phyloP scores from a whole-genome alignment of 2,329 filamentous ascomycete genomes.

The Aspergillus caelatus region DNA sequence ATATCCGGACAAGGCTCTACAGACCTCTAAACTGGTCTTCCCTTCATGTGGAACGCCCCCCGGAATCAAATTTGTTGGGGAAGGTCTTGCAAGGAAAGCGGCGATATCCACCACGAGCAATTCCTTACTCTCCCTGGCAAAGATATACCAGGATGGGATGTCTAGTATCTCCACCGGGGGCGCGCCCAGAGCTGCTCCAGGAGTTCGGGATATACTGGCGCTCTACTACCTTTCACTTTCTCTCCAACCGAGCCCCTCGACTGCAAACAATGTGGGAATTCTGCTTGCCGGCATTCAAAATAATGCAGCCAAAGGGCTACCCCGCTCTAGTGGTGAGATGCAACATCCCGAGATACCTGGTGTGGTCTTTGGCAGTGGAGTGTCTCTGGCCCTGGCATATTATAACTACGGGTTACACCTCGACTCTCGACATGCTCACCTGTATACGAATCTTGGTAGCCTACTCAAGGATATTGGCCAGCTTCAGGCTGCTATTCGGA shows the following conservation, averaged over 20 bases:
- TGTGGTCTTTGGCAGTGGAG: slow-evolving; percentile 80
- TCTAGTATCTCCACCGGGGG: slow-evolving; percentile 67
- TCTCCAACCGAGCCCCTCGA: slow-evolving; percentile 92
- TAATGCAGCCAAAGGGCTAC: slow-evolving; percentile 45
- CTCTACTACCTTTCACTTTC: slow-evolving; percentile 95
- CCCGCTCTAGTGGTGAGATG: slow-evolving; percentile 40
- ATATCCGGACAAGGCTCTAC: slow-evolving; percentile 78
- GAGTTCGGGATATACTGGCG: slow-evolving; percentile 88
- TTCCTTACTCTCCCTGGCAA: slow-evolving; percentile 88
- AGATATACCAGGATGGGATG: slow-evolving; percentile 97
- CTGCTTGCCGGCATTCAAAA: slow-evolving; percentile 94
- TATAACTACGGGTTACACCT: slow-evolving; percentile 92
- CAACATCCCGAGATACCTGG: slow-evolving; percentile 67
- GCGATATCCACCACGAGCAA: slow-evolving; percentile 95
- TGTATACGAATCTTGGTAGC: slow-evolving; percentile 95
- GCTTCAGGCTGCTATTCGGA: slow-evolving; percentile 84
- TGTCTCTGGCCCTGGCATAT: slow-evolving; percentile 85
- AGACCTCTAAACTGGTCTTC: slow-evolving; percentile 83
- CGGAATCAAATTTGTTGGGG: slow-evolving; percentile 72
- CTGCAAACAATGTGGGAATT: slow-evolving; percentile 97
- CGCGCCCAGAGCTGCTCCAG: slow-evolving; percentile 64
- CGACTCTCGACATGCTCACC: slow-evolving; percentile 86
- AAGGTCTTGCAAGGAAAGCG: slow-evolving; percentile 72
- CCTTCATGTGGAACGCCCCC: slow-evolving; percentile 74
- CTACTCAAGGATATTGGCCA: slow-evolving; percentile 95